Conservation (phyloP, 176 grass and related monocot species). For the Saccharum officinarum region DNA sequence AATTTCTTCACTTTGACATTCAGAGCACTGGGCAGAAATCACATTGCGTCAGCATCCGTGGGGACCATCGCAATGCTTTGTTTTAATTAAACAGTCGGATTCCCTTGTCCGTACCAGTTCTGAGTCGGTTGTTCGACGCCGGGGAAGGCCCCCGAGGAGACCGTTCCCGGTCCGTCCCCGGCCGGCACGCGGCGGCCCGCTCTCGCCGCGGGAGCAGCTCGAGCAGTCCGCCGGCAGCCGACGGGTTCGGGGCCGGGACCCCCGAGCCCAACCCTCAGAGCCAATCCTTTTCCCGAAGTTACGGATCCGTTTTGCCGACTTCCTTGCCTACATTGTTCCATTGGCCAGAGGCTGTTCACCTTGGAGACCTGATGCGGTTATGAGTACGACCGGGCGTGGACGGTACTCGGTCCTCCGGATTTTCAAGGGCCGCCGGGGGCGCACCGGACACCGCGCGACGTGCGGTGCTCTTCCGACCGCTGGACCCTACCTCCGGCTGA, state of each 20-base stretch:
- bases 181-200: too few species aligned
- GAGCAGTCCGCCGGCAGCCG: too few species aligned
- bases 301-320: conserved; percentile 83
- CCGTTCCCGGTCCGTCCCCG: too few species aligned
- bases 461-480: conserved; percentile 67
- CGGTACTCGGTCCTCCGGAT: conserved; percentile 69
- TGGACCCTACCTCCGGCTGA: conserved; percentile 75
- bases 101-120: too few species aligned
- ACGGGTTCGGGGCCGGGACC: too few species aligned
- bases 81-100: conserved; percentile 84
- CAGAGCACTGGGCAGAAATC: conserved; percentile 81
- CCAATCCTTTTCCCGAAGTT: conserved; percentile 77
- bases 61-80: conserved; percentile 81
- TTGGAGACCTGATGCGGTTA: conserved; percentile 83
- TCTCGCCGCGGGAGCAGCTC: too few species aligned
- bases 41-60: conserved; percentile 69
- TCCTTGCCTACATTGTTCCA: too few species aligned
- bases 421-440: conserved; percentile 63
- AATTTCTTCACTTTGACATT: conserved; percentile 91
- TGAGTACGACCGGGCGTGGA: conserved; percentile 50
- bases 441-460: conserved; percentile 65
- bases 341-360: too few species aligned
- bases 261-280: conserved; percentile 53
- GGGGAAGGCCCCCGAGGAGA: too few species aligned
- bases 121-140: too few species aligned